Evolutionary conservation across 306 rosid species (phyloP).

Genomic region (Crotalaria pallida): DNA sequence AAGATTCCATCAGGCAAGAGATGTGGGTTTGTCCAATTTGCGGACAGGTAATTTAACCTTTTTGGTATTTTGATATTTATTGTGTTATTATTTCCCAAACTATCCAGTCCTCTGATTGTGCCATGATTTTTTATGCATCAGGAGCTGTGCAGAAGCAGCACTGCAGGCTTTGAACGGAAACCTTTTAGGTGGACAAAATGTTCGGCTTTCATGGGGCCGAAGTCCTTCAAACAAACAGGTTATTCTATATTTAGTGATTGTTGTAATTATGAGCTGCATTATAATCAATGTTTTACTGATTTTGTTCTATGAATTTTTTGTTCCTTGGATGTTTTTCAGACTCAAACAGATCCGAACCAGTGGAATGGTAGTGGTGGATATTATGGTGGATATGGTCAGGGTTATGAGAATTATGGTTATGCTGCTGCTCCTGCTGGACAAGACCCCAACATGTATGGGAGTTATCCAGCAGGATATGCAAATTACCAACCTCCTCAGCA

Average conservation of each 20-base stretch:
- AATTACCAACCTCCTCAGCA: slow-evolving; percentile 76
- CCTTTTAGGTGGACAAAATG: slow-evolving; percentile 73
- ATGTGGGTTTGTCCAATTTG: slow-evolving; percentile 94
- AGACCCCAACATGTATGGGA: slow-evolving; percentile 78
- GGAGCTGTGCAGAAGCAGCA: slow-evolving; percentile 92
- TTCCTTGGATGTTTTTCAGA: slow-evolving; percentile 38
- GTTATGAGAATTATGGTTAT: slow-evolving; percentile 76
- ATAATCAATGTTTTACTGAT: background rate
- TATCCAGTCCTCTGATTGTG: background rate
- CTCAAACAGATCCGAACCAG: slow-evolving; percentile 75
- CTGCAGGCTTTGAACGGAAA: slow-evolving; percentile 63
- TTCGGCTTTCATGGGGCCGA: slow-evolving; percentile 97
- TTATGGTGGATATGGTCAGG: slow-evolving; percentile 78
- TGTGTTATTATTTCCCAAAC: background rate
- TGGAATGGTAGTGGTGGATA: slow-evolving; percentile 72
- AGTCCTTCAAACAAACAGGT: slow-evolving; percentile 98
- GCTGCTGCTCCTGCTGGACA: slow-evolving; percentile 70
- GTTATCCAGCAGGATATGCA: slow-evolving; percentile 66
- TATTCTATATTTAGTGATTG: slow-evolving; percentile 5
- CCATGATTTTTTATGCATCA: slow-evolving; percentile 22
- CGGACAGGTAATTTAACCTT: slow-evolving; percentile 54
- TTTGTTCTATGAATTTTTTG: background rate
- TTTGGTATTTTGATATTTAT: background rate
- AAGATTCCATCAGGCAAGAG: slow-evolving; percentile 95
- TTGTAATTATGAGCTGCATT: background rate